phyloP scores from a whole-genome alignment of 2,329 filamentous ascomycete genomes.

The Hypoxylon sp. region DNA sequence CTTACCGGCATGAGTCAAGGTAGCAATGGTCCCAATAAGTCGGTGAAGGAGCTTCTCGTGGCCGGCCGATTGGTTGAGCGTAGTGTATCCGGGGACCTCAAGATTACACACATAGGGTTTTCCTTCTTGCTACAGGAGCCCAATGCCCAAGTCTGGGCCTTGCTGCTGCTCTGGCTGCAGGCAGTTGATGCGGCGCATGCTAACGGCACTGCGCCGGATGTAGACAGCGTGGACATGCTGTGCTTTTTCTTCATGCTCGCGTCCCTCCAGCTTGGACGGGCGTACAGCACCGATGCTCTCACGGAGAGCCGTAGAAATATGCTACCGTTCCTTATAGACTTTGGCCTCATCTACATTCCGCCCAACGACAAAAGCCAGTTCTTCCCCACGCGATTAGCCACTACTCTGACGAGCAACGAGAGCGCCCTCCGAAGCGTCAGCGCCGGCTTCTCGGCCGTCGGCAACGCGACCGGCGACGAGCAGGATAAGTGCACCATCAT shows the following conservation, averaged over 20 bases:
- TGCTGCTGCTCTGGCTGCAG: slow-evolving; percentile 92
- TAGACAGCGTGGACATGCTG: slow-evolving; percentile 93
- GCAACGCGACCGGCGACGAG: slow-evolving; percentile 51
- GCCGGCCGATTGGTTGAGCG: slow-evolving; percentile 83
- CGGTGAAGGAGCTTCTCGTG: slow-evolving; percentile 86
- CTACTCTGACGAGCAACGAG: slow-evolving; percentile 84
- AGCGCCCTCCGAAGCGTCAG: slow-evolving; percentile 77
- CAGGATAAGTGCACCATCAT: slow-evolving; percentile 85
- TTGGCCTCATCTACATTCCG: slow-evolving; percentile 87
- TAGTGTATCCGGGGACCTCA: slow-evolving; percentile 61
- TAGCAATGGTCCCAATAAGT: slow-evolving; percentile 71
- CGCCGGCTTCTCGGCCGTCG: slow-evolving; percentile 75
- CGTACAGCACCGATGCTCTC: slow-evolving; percentile 88
- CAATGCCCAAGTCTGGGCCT: slow-evolving; percentile 96
- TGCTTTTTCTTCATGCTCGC: slow-evolving; percentile 97
- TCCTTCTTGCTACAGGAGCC: slow-evolving; percentile 94
- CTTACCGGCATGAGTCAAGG: slow-evolving; percentile 54
- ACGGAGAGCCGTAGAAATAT: slow-evolving; percentile 86
- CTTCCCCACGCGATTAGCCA: slow-evolving; percentile 94
- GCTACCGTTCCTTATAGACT: slow-evolving; percentile 89
- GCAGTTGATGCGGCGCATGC: slow-evolving; percentile 72
- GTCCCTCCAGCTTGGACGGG: slow-evolving; percentile 88
- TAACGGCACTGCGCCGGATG: slow-evolving; percentile 63
- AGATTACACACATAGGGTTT: slow-evolving; percentile 93
- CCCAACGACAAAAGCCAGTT: slow-evolving; percentile 69